These are phyloP conservation scores for Xanthoconium stramineum DNA, from an alignment of 768 basidiomycete genomes.

Conservation along the genomic window DNA sequence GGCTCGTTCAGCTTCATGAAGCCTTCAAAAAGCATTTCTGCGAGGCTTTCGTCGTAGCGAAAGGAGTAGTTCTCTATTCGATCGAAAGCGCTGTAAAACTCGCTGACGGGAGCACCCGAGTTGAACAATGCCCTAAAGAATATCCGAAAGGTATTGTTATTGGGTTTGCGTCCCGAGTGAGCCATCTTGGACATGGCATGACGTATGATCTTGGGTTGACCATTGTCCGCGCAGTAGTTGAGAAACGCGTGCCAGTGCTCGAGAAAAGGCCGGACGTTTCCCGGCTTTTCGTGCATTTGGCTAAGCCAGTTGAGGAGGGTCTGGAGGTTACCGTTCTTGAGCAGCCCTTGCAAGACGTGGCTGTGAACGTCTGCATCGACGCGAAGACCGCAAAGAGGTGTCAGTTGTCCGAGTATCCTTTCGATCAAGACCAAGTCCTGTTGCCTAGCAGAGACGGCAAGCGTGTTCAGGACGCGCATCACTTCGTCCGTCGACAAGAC, in stretches of 20 bases:
- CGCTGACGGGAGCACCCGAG: constrained; percentile 27
- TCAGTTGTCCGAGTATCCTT: constrained; percentile 49
- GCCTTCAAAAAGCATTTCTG: constrained; percentile 38
- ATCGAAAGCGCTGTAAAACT: constrained; percentile 42
- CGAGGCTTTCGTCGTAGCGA: constrained; percentile 42
- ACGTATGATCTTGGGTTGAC: constrained; percentile 25
- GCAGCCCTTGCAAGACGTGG: constrained; percentile 47
- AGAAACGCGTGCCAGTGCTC: constrained; percentile 57
- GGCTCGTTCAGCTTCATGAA: constrained; percentile 41
- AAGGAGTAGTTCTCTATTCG: constrained; percentile 46
- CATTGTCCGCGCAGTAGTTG: constrained; percentile 33
- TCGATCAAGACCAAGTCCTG: constrained; percentile 54
- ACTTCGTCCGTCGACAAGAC: constrained; percentile 30
- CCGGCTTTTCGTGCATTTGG: constrained; percentile 51
- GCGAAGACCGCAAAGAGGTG: constrained; percentile 42
- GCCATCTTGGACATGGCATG: constrained; percentile 36
- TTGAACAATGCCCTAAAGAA: constrained; percentile 45
- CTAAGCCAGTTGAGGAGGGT: constrained; percentile 49
- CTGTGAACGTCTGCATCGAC: constrained; percentile 48
- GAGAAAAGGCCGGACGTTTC: constrained; percentile 42
- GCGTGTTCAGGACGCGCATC: constrained; percentile 38
- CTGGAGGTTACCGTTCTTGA: constrained; percentile 40
- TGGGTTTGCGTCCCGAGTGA: constrained; percentile 39
- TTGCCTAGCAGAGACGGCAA: constrained; percentile 51
- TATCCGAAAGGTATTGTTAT: constrained; percentile 45